Evolutionary conservation across 176 grass and related monocot species (phyloP).

Genomic region (Melocanna baccifera): DNA sequence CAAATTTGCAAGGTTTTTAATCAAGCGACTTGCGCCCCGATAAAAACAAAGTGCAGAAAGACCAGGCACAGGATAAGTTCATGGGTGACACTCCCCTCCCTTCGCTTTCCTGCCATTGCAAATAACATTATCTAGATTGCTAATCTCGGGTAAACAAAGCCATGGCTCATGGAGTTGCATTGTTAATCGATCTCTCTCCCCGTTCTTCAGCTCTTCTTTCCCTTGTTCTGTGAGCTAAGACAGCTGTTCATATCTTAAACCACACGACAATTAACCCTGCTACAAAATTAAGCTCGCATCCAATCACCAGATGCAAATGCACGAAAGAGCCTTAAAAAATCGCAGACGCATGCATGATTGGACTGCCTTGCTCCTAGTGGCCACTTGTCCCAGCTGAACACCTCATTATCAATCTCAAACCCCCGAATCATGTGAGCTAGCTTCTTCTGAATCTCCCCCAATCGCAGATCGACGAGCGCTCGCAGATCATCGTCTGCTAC

Average conservation of each 20-base stretch:
- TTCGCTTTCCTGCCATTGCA: neutral
- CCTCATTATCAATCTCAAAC: neutral
- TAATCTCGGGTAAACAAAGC: slow-evolving; percentile 40
- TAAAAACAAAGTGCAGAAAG: neutral
- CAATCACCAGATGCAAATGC: neutral
- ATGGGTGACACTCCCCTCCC: slow-evolving; percentile 9
- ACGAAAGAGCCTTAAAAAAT: neutral
- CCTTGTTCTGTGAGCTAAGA: slow-evolving; percentile 24
- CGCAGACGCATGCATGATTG: neutral
- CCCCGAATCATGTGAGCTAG: neutral
- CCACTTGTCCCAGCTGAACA: neutral
- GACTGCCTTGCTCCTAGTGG: slow-evolving; percentile 30
- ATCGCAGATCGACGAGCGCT: neutral
- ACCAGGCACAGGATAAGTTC: slow-evolving; percentile 29
- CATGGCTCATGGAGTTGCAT: neutral
- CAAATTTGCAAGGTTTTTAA: neutral
- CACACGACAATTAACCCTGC: neutral
- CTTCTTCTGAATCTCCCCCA: neutral
- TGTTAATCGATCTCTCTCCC: neutral
- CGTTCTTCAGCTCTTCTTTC: neutral
- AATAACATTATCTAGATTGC: slow-evolving; percentile 31
- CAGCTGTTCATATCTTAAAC: slow-evolving; percentile 29
- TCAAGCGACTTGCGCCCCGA: neutral
- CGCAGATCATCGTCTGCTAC: neutral
- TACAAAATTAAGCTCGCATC: neutral